Evolutionary conservation across 768 basidiomycete species (phyloP).

Genomic region (Macrolepiota fuliginosa): DNA sequence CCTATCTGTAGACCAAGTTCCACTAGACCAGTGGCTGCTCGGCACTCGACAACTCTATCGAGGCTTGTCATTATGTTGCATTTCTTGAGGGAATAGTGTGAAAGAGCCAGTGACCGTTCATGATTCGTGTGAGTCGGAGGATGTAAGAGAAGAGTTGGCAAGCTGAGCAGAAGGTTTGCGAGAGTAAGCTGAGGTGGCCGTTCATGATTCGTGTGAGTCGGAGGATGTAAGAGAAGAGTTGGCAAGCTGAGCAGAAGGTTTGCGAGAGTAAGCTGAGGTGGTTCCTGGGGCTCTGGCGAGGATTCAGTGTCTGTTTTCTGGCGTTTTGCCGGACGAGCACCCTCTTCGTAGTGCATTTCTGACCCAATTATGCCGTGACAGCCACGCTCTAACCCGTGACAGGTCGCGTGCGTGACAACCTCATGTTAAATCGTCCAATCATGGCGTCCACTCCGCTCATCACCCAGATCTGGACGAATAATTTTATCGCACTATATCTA

Average conservation of each 20-base stretch:
- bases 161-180: constrained; percentile 52
- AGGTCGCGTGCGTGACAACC: constrained; percentile 7
- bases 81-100: constrained; percentile 51
- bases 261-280: constrained; percentile 29
- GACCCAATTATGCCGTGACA: not conserved
- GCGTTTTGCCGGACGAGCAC: constrained; percentile 8
- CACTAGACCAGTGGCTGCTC: constrained; percentile 67
- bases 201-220: constrained; percentile 53
- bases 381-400: not conserved
- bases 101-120: constrained; percentile 50
- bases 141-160: constrained; percentile 59
- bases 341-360: constrained; percentile 1
- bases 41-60: constrained; percentile 60
- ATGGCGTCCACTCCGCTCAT: no score
- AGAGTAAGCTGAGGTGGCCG: constrained; percentile 30
- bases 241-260: constrained; percentile 63
- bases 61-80: constrained; percentile 52
- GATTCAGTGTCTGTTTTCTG: not conserved
- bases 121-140: constrained; percentile 64
- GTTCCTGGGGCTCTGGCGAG: not conserved
- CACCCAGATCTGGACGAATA: no score
- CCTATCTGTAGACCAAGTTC: constrained; percentile 63
- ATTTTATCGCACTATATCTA: no score
- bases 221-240: constrained; percentile 58
- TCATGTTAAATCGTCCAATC: no score